These are phyloP conservation scores for Mortierella sp. DNA, from an alignment of 371 early-diverging fungal species.

Conservation along the genomic window DNA sequence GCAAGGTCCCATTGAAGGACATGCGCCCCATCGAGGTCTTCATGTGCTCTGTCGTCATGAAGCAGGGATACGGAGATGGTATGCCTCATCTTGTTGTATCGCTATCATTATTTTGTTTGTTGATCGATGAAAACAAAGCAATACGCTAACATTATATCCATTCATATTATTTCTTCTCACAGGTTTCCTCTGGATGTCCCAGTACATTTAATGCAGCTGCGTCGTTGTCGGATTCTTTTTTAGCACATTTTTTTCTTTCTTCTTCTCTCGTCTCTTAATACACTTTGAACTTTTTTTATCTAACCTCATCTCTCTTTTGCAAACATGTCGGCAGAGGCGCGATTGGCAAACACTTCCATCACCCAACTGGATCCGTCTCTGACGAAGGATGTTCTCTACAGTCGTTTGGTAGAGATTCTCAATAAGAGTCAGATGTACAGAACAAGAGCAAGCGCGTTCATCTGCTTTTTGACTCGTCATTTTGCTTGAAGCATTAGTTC, in stretches of 20 bases:
- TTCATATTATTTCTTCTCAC: not conserved
- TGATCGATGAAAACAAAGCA: not conserved
- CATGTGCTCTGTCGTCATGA: constrained; percentile 98
- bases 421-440: constrained; percentile 40
- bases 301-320: constrained; percentile 1
- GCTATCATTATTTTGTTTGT: not conserved
- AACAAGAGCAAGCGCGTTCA: not conserved
- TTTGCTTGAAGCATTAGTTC: not conserved
- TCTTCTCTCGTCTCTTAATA: constrained; percentile 6
- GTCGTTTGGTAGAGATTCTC: constrained; percentile 32
- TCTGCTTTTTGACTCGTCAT: not conserved
- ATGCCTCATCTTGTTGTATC: constrained; percentile 21
- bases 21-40: constrained; percentile 97
- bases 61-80: constrained; percentile 98
- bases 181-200: constrained; percentile 60
- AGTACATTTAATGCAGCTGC: constrained; percentile 43
- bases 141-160: not conserved
- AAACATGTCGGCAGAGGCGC: constrained; percentile 28
- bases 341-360: constrained; percentile 49
- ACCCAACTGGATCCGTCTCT: constrained; percentile 36
- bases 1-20: constrained; percentile 92
- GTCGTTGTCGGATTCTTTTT: not conserved
- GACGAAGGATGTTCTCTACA: constrained; percentile 36
- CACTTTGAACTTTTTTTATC: constrained; percentile 15
- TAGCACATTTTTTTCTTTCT: constrained; percentile 9